phyloP scores from a whole-genome alignment of 768 basidiomycete species.

The Strobilomyces confusus region DNA sequence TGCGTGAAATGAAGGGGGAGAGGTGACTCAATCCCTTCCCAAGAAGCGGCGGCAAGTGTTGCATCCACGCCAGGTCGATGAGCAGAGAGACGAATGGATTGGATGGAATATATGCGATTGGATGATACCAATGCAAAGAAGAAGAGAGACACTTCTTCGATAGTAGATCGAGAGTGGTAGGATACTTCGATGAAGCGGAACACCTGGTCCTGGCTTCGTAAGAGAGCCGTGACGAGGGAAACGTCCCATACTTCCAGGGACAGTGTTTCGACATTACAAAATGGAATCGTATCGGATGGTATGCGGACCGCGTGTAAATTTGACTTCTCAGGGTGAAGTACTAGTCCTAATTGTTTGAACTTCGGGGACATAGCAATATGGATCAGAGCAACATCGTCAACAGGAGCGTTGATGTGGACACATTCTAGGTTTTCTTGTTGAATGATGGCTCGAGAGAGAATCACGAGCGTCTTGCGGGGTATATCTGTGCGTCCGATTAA shows the following conservation, averaged over 20 bases:
- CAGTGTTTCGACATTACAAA: background rate
- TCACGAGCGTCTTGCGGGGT: background rate
- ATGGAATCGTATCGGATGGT: background rate
- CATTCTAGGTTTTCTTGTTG: background rate
- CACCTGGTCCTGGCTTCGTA: background rate
- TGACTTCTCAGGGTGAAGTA: background rate
- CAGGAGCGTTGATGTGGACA: background rate
- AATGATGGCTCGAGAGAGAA: background rate
- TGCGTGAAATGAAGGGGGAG: too few relatives aligned
- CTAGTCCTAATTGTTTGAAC: background rate
- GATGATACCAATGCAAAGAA: background rate
- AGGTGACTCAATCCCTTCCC: too few relatives aligned
- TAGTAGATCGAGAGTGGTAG: background rate
- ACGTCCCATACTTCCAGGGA: conserved; percentile 2
- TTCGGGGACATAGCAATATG: background rate
- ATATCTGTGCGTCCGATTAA: too few relatives aligned
- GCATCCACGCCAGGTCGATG: too few relatives aligned
- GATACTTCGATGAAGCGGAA: background rate
- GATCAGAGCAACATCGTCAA: background rate
- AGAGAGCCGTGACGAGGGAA: background rate
- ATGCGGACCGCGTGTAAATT: background rate
- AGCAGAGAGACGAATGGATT: background rate
- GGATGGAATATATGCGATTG: background rate
- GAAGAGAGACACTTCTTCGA: background rate
- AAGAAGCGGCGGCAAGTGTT: too few relatives aligned